Evolutionary conservation across 2,329 filamentous ascomycete genomes (phyloP), one percentile per base, ranked within the genome.

Genomic region (Cadophora luteo-olivacea): DNA sequence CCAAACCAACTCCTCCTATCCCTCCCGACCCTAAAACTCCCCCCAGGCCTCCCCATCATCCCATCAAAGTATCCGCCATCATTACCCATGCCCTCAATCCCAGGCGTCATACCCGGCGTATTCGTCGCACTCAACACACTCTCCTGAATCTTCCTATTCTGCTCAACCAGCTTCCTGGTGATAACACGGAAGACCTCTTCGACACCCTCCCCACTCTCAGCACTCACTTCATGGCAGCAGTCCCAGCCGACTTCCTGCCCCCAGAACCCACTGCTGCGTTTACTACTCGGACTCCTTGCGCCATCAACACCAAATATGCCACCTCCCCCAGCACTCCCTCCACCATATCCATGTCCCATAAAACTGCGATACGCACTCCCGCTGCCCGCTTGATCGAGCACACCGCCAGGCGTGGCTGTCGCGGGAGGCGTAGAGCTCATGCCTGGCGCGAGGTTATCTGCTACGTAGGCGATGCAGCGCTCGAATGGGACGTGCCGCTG

Each of bases 121-220:
- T 79, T 78, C 9, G 81, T 80, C 52, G 83, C 81, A 64, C 83
- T 80, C 61, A 81, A 71, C 22, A 82, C 78, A 64, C 86, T 85
- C 16, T 83, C 81, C 69, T 86, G 85, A 16, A 85, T 77, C 57
- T 83, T 84, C 67, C 90, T 83, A 68, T 85, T 82, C 76, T 95
- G 87, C 82, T 97, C 95, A 5, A 91, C 89, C 22, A 91, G 81
- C 81, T 97, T 97, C 75, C 97, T 85, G 9, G 94, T 96, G 57
- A 94, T 91, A 32, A 97, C 93, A 1, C 95, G 87, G 76, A 98
- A 98, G 0, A 99, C 94, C 80, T 98, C 96, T 75, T 98, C 96
- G 22, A 99, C 94, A 22, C 95, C 95, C 83, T 97, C 94, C 67
- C 94, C 94, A 76, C 91, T 94, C 83, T 97, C 95, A 60, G 95